Percentiles rank a stretch among this genome's conserved stretches.
Evolutionary conservation across 345 rosid genomes (phyloP).

Genomic region (Salix udensis): DNA sequence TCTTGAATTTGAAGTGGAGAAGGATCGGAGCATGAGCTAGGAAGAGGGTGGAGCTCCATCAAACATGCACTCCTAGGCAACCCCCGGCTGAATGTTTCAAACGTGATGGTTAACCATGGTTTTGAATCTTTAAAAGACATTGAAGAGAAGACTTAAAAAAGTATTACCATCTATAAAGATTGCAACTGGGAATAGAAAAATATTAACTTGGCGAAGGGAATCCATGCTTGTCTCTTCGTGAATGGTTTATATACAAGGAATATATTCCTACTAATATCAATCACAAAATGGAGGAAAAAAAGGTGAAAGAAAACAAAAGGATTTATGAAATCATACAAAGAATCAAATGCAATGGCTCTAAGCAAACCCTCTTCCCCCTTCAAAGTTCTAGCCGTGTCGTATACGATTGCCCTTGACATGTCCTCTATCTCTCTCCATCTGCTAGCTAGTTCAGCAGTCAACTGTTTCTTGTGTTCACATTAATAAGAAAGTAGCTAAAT

Average conservation of each 20-base stretch:
- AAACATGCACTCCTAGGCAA: no score
- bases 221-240: not conserved
- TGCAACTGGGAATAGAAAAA: not conserved
- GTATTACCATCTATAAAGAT: no score
- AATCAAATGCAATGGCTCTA: not conserved
- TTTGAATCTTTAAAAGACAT: not conserved
- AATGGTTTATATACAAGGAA: not conserved
- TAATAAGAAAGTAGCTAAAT: not conserved
- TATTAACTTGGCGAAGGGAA: not conserved
- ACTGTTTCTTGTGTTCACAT: not conserved
- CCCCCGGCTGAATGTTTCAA: no score
- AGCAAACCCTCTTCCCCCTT: constrained; percentile 2
- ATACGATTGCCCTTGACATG: not conserved
- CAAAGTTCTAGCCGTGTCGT: constrained; percentile 1
- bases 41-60: no score
- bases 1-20: no score
- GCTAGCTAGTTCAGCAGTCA: not conserved
- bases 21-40: no score
- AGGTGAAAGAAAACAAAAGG: not conserved
- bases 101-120: not conserved
- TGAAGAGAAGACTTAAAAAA: no score
- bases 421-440: not conserved
- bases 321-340: not conserved
- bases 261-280: not conserved
- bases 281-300: not conserved